phyloP scores from a whole-genome alignment of 495 filamentous ascomycete species.

The Viridothelium virens region DNA sequence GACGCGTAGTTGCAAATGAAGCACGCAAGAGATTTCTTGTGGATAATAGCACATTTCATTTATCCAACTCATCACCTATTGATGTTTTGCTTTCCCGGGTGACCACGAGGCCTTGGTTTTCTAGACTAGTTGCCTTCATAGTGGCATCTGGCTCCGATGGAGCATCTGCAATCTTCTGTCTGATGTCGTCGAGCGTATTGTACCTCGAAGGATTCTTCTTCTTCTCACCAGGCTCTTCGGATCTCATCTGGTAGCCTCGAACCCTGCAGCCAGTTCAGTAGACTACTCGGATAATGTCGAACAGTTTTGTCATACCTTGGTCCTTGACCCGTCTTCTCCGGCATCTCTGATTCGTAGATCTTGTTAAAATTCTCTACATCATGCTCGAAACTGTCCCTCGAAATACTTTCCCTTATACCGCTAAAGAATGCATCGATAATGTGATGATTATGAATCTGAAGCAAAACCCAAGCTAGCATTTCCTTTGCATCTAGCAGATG shows the following conservation, averaged over 20 bases:
- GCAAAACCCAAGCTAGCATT: constrained; percentile 90
- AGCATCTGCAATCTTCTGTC: constrained; percentile 44
- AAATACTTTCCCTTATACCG: constrained; percentile 54
- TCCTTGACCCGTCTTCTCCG: constrained; percentile 64
- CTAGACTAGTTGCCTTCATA: constrained; percentile 47
- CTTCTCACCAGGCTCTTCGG: constrained; percentile 52
- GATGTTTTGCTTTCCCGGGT: neutral
- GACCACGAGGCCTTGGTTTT: constrained; percentile 48
- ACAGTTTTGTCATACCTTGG: constrained; percentile 49
- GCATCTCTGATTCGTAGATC: constrained; percentile 60
- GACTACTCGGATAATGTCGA: neutral
- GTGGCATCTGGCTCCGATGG: constrained; percentile 43
- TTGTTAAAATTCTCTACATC: constrained; percentile 49
- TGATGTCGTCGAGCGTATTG: constrained; percentile 45
- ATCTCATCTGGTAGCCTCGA: constrained; percentile 77
- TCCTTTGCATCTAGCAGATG: constrained; percentile 84
- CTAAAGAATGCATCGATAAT: constrained; percentile 66
- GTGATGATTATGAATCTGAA: constrained; percentile 84
- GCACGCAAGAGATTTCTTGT: neutral
- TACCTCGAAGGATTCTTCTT: constrained; percentile 65
- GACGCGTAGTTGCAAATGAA: neutral
- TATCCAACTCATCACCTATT: neutral
- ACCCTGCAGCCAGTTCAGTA: constrained; percentile 39
- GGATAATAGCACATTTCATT: neutral
- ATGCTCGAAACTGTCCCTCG: constrained; percentile 53